phyloP scores from a whole-genome alignment of 2,329 filamentous ascomycete species.

The Podosphaera aphanis region DNA sequence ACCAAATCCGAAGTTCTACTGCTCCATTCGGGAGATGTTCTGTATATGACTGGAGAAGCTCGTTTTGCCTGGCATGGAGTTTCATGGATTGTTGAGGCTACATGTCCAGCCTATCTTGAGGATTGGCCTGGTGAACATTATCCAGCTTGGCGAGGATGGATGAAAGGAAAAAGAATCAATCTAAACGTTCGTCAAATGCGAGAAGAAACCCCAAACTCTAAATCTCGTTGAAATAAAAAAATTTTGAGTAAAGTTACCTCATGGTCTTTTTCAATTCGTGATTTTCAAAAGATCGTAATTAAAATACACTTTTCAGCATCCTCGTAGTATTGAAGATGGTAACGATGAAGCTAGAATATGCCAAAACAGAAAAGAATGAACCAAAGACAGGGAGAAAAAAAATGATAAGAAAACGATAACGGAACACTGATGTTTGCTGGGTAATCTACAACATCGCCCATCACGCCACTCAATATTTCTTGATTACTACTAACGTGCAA shows the following conservation, averaged over 20 bases:
- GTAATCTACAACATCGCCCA: no score
- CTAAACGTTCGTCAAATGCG: slow-evolving; percentile 81
- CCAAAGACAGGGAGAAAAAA: no score
- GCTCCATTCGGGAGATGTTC: slow-evolving; percentile 62
- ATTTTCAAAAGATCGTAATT: no score
- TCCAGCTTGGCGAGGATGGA: slow-evolving; percentile 62
- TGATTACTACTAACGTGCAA: no score
- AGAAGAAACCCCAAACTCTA: slow-evolving; percentile 9
- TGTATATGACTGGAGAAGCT: slow-evolving; percentile 67
- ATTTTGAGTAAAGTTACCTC: not conserved
- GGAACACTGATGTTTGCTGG: no score
- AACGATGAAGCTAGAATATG: no score
- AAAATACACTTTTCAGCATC: no score
- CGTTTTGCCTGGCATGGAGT: slow-evolving; percentile 92
- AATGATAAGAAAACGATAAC: no score
- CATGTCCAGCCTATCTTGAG: slow-evolving; percentile 51
- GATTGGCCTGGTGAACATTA: slow-evolving; percentile 41
- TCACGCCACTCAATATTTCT: no score
- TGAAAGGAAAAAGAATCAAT: slow-evolving; percentile 70
- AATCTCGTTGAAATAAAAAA: not conserved
- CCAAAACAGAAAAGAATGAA: no score
- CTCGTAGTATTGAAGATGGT: no score
- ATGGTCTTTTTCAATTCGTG: no score
- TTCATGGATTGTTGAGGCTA: slow-evolving; percentile 57
- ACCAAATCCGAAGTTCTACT: slow-evolving; percentile 34